Evolutionary conservation across 2,329 filamentous ascomycete genomes (phyloP), one percentile per base, ranked within the genome.

Genomic region (Rhynchosporium agropyri): DNA sequence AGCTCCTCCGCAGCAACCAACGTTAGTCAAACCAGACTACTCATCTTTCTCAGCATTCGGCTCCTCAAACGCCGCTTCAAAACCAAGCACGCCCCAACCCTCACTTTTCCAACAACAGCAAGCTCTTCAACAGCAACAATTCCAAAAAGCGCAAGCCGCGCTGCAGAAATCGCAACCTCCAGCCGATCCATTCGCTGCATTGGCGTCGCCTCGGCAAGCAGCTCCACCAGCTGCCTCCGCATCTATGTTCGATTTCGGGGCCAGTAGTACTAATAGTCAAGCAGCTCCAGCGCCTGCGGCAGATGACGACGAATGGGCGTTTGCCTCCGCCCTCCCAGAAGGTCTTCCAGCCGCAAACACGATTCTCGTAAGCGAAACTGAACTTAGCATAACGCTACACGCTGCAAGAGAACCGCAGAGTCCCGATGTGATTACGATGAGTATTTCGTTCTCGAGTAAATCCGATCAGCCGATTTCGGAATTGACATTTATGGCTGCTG

Each of bases 301-400:
- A 57, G 86, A 90, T 51, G 94, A 97, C 57, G 94, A 98, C 67
- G 94, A 98, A 73, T 98, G 94, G 93, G 90, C 87, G 29, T 98
- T 98, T 75, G 87, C 91, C 3, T 98, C 94, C 0, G 89, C 94
- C 0, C 81, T 97, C 13, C 94, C 94, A 3, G 81, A 85, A 63
- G 85, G 65, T 65, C 76, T 15, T 72, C 79, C 58, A 38, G 67
- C 68, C 72, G 80, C 20, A 71, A 77, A 91, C 68, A 84, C 85
- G 54, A 79, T 89, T 26, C 83, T 81, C 3, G 85, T 97, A 49
- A 87, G 86, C 72, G 87, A 90, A 71, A 88, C 87, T 1, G 82
- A 79, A 49, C 79, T 98, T 53, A 85, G 85, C 64, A 88, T 96
- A 64, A 84, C 90, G 45, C 88, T 97, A 74, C 79, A 87, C 45